A percentile compares a stretch with the other conserved stretches of the same genome.
phyloP scores from a whole-genome alignment of 2,329 filamentous ascomycete genomes.

The Aureobasidium sp. region DNA sequence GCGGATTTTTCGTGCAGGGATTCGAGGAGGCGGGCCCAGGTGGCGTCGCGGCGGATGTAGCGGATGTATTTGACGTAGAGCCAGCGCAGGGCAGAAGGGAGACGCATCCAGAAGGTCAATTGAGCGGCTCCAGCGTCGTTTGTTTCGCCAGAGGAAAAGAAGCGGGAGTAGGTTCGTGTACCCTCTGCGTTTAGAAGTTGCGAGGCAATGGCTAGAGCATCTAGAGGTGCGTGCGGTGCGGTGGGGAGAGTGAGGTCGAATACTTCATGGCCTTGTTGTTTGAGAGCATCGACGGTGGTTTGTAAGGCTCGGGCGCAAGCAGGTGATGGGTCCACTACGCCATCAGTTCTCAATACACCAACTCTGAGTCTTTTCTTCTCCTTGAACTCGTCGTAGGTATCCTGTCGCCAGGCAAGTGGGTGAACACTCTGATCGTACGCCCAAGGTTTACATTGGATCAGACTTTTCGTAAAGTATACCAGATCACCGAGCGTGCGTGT shows the following conservation, averaged over 20 bases:
- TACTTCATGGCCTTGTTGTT: conserved; percentile 65
- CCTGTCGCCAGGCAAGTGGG: conserved; percentile 67
- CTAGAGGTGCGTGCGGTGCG: conserved; percentile 50
- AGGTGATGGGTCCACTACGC: conserved; percentile 77
- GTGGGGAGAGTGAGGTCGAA: conserved; percentile 58
- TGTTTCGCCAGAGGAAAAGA: conserved; percentile 67
- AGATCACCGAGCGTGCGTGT: conserved; percentile 74
- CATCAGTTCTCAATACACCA: conserved; percentile 62
- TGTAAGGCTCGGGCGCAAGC: conserved; percentile 71
- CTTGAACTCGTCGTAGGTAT: conserved; percentile 53
- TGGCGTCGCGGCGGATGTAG: conserved; percentile 63
- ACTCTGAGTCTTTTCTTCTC: conserved; percentile 58
- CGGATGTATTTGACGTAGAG: conserved; percentile 86
- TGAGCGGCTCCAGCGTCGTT: conserved; percentile 70
- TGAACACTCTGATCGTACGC: conserved; percentile 79
- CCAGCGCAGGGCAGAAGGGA: conserved; percentile 68
- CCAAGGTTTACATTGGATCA: conserved; percentile 80
- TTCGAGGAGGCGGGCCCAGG: conserved; percentile 70
- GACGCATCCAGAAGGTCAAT: conserved; percentile 62
- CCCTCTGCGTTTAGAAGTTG: conserved; percentile 80
- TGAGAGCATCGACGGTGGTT: conserved; percentile 59
- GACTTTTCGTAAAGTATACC: conserved; percentile 68
- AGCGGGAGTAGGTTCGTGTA: conserved; percentile 67
- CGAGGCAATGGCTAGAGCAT: conserved; percentile 66
- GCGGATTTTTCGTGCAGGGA: conserved; percentile 66